Base-by-base conservation (phyloP, 371 early-diverging fungal genomes). In the Haplosporangium sp. region DNA sequence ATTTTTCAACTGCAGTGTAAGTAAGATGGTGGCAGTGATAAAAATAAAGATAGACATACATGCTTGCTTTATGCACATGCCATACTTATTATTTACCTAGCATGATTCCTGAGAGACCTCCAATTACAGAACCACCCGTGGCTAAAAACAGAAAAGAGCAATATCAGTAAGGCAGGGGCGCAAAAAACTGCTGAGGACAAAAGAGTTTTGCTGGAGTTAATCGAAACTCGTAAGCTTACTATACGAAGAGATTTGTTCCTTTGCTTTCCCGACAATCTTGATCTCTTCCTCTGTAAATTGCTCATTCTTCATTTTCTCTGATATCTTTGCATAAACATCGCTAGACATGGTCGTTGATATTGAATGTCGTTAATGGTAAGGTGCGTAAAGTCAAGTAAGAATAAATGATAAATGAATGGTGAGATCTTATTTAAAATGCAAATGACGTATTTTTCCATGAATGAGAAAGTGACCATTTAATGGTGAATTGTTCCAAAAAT, bases 241-340 rank as follows among this genome's bases (percentile, higher is more conserved):
- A 65, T 79, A 79, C 19, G 60, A 47, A 0, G 79, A 79, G 44
- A 79, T 58, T 50, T 79, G 79, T 11, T 38, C 68, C 53, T 79
- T 79, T 34, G 79, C 79, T 27, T 67, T 74, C 5, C 63, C 63
- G 9, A 79, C 74, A 35, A 52, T 67, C 61, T 57, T 73, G 61
- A 79, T 79, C 71, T 79, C 74, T 37, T 79, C 79, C n/a, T 79
- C 79, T 38, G 79, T 70, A 50, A 79, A 79, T 9, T 67, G 55
- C 71, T 79, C 79, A 13, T 71, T 53, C 71, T 66, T 74, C 79
- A 79, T 79, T 67, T 55, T 69, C 53, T 79, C 79, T 7, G 79
- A 66, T 63, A 79, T 70, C 57, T 19, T 74, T 19, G 70, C 19
- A 40, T 74, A 74, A 17, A 71, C 67, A 19, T 71, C 74, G 8